Evolutionary conservation across 2,329 filamentous ascomycete genomes (phyloP), one percentile per base, ranked within the genome.

Genomic region (Penicillium freii): DNA sequence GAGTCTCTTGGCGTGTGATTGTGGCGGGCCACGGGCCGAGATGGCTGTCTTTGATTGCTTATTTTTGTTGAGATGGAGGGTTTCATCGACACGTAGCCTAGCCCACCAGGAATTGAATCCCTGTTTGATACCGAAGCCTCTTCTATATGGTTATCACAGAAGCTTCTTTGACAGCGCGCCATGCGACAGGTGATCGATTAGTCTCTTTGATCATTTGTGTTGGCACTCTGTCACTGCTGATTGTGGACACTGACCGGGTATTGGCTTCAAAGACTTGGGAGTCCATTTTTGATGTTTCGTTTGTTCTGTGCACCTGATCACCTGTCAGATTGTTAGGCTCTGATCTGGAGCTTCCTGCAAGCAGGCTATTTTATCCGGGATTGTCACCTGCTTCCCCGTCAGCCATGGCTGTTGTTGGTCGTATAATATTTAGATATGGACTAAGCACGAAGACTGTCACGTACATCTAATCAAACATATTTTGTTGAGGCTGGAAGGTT

Each of bases 31-130:
- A 47, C 25, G 45, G 58, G 62, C 42, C 56, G 49, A 52, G 53
- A 60, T 60, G 23, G 43, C 15, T 44, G 33, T 51, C 59, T 58
- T 63, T 64, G 56, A 56, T 66, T 60, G 62, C 54, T 63, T 54
- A 52, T 59, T 47, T 29, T 15, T 34, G 23, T 27, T 29, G 25
- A 21, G 21, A 29, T 43, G 38, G 21, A 29, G 21, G 15, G 21
- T 43, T 55, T 27, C 21, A 50, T 36, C 38, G 4, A 21, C 25
- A 25, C 19, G 21, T 19, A 39, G n/a, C 15, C 43, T n/a, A 48
- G 31, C 8, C 38, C 8, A 29, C 29, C 15, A 45, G 27, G 27
- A 33, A 34, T 53, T 9, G 8, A 47, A 53, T 34, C 17, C 34
- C n/a, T 53, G 49, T n/a, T 19, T 27, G 40, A 21, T 33, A 52